Evolutionary conservation across 768 basidiomycete species (phyloP).

Genomic region (Russula griseocarnosa): DNA sequence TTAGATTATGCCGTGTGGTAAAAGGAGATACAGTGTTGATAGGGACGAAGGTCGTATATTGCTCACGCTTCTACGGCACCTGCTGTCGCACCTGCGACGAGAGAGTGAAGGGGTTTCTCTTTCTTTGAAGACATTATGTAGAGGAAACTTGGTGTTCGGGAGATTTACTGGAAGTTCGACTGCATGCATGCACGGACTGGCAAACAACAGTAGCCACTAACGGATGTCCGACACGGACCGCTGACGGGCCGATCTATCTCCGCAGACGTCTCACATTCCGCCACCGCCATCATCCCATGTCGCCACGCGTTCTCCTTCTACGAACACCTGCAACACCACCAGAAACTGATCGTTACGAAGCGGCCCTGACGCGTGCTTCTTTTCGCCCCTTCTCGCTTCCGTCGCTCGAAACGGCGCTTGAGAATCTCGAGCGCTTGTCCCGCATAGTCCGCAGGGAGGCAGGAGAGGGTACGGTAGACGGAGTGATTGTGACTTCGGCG

Average conservation of each 20-base stretch:
- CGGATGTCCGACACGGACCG: too few relatives aligned
- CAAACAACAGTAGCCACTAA: too few relatives aligned
- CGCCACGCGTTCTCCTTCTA: conserved; percentile 41
- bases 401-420: conserved; percentile 62
- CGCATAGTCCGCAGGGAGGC: conserved; percentile 37
- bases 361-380: conserved; percentile 43
- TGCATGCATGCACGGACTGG: neutral
- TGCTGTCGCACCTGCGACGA: conserved; percentile 88
- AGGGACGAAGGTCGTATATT: neutral
- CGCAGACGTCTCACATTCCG: too few relatives aligned
- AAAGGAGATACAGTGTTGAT: conserved; percentile 26
- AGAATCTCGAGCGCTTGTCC: conserved; percentile 46
- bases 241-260: neutral
- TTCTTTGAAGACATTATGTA: conserved; percentile 48
- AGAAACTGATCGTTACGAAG: conserved; percentile 57
- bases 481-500: conserved; percentile 76
- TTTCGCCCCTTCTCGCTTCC: conserved; percentile 60
- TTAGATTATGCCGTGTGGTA: neutral
- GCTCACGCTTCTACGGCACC: conserved; percentile 90
- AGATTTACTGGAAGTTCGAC: neutral
- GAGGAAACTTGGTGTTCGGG: neutral
- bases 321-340: conserved; percentile 37
- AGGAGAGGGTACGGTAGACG: conserved; percentile 37
- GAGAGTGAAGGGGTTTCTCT: conserved; percentile 80
- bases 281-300: conserved; percentile 6